phyloP scores from a whole-genome alignment of 2,329 filamentous ascomycete genomes.

The Huntiella abstrusa region DNA sequence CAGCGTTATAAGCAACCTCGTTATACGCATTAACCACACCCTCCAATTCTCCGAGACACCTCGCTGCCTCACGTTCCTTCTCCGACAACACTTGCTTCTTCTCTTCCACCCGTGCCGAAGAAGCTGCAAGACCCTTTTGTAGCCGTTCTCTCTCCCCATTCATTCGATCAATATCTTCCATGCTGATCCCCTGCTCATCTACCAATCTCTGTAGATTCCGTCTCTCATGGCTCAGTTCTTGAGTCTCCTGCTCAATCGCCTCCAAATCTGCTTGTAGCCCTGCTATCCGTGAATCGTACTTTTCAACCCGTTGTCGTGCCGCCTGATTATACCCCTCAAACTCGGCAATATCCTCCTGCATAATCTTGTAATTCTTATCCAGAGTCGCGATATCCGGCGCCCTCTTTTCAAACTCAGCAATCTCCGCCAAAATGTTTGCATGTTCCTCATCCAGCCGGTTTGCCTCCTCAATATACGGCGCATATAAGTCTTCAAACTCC shows the following conservation, averaged over 20 bases:
- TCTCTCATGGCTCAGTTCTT: conserved; percentile 68
- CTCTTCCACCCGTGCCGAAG: conserved; percentile 61
- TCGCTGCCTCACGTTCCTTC: conserved; percentile 72
- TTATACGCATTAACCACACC: conserved; percentile 81
- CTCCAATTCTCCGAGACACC: conserved; percentile 82
- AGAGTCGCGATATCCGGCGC: conserved; percentile 68
- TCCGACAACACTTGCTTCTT: conserved; percentile 66
- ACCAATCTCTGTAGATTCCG: conserved; percentile 64
- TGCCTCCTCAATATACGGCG: conserved; percentile 68
- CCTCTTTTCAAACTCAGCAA: conserved; percentile 74
- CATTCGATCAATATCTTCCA: conserved; percentile 98
- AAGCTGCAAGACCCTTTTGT: conserved; percentile 70
- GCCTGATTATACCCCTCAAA: conserved; percentile 88
- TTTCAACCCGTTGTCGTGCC: conserved; percentile 69
- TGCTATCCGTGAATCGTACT: conserved; percentile 63
- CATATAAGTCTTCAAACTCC: conserved; percentile 71
- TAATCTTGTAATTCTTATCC: conserved; percentile 77
- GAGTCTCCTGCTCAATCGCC: conserved; percentile 55
- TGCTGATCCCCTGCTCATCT: conserved; percentile 84
- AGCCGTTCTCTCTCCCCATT: conserved; percentile 83
- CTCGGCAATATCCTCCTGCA: conserved; percentile 86
- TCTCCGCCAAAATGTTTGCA: conserved; percentile 59
- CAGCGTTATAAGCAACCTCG: conserved; percentile 81
- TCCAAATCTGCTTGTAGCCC: conserved; percentile 75
- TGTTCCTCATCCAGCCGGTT: conserved; percentile 76